Evolutionary conservation across 208 protist genomes (phyloP), one percentile per base, ranked within the genome.

Genomic region (Leishmania tarentolae): DNA sequence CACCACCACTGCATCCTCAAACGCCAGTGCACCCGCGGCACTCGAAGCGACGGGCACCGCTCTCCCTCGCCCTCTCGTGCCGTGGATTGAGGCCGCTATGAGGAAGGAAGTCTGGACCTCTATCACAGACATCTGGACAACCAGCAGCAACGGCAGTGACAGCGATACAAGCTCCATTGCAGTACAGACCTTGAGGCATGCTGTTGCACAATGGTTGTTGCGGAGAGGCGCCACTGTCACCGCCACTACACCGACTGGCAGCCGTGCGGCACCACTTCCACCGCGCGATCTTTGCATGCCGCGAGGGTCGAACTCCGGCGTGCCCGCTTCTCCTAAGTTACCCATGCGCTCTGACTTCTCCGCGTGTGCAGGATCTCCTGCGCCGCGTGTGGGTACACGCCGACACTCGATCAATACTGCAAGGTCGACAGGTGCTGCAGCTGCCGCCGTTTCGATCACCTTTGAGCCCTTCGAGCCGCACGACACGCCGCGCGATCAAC

Each of bases 401-500:
- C 69, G 44, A 44, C 37, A 31, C 17, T 8, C 31, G 21, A 57
- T 35, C 44, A 37, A 40, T 35, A 1, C 42, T n/a, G 66, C n/a
- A 24, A 42, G 78, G 63, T 46, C 31, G 17, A 8, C 50, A 24
- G 77, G 50, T 24, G 44, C 52, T 13, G 53, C 72, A 7, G 37
- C 70, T 56, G 73, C 57, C 46, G 44, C 57, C 53, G 56, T 61
- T 11, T 71, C 75, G 50, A 44, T 35, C 47, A 59, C 75, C n/a
- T 93, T 95, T 63, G 80, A 85, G 24, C 83, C 92, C 17, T 88
- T 81, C 44, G 81, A 86, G 19, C 79, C 88, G 21, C 90, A 87
- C 56, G 77, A 84, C 56, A 80, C 76, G 28, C 79, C 73, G 7
- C 87, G 83, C 13, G 72, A 40, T n/a, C 59, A 84, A 59, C 90